A percentile compares a stretch with the other conserved stretches of the same genome.
Conservation (phyloP, 2,329 filamentous ascomycete species). For the Knufia petricola region DNA sequence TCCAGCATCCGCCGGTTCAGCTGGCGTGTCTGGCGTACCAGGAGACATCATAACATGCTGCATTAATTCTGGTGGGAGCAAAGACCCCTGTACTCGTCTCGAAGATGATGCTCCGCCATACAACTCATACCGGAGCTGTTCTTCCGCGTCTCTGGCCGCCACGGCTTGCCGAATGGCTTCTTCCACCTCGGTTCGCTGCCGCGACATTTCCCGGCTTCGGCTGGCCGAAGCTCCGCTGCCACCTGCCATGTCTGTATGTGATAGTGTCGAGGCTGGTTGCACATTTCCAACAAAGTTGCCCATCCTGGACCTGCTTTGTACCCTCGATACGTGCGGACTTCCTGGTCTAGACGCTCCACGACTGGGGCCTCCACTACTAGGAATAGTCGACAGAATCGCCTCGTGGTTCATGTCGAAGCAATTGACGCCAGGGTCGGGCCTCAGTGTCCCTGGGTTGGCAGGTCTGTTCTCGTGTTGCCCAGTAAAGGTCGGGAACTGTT, state of each 20-base stretch:
- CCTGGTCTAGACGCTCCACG: constrained; percentile 20
- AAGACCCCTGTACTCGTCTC: constrained; percentile 11
- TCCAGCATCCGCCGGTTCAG: background rate
- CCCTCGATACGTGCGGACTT: constrained; percentile 19
- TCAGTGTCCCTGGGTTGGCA: constrained; percentile 12
- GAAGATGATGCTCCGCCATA: background rate
- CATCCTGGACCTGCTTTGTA: constrained; percentile 20
- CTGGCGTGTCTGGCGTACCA: constrained; percentile 9
- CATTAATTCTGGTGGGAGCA: constrained; percentile 16
- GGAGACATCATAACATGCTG: constrained; percentile 14
- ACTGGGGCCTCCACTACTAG: constrained; percentile 20
- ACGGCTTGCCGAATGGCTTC: constrained; percentile 17
- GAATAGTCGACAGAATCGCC: constrained; percentile 23
- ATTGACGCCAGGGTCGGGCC: constrained; percentile 21
- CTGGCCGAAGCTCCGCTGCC: background rate
- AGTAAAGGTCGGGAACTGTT: background rate
- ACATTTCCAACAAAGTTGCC: constrained; percentile 15
- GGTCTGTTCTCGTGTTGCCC: background rate
- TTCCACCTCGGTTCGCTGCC: constrained; percentile 16
- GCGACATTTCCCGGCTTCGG: constrained; percentile 14
- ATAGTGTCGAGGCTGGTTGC: constrained; percentile 14
- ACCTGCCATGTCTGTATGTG: constrained; percentile 12
- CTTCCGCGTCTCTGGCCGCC: constrained; percentile 16
- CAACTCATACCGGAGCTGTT: constrained; percentile 15
- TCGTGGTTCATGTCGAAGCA: constrained; percentile 23